A percentile compares a stretch with the other conserved stretches of the same genome.
These are phyloP conservation scores for Spirogloea muscicola DNA, from an alignment of 139 green algal species.

Conservation along the genomic window DNA sequence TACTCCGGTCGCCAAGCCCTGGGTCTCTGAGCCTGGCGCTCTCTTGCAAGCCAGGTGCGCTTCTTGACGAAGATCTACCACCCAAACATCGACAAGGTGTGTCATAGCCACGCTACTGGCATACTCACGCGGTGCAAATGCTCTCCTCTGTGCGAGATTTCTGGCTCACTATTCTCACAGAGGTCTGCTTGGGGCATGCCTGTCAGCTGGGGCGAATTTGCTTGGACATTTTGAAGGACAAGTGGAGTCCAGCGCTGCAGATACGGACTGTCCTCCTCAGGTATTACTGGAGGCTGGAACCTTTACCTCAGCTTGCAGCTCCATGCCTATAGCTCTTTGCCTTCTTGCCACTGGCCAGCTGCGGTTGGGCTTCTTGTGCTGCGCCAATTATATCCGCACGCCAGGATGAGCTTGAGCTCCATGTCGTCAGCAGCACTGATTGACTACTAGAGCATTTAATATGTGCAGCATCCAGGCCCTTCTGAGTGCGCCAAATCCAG, in stretches of 20 bases:
- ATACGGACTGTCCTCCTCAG: slow-evolving; percentile 93
- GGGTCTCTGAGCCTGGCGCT: no score
- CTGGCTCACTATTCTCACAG: no score
- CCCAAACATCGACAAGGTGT: slow-evolving; percentile 94
- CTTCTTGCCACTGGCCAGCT: background rate
- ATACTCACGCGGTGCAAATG: no score
- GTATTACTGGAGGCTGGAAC: no score
- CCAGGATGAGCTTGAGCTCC: background rate
- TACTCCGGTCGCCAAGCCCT: no score
- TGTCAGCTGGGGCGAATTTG: slow-evolving; percentile 95
- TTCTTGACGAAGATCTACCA: slow-evolving; percentile 99
- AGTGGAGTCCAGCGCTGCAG: slow-evolving; percentile 97
- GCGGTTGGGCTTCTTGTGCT: background rate
- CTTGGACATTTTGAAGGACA: slow-evolving; percentile 99
- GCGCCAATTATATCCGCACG: no score
- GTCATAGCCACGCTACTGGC: no score
- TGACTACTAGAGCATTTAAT: background rate
- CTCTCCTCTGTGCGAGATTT: no score
- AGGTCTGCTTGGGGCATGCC: no score
- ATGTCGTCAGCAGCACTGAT: background rate
- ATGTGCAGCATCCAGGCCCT: slow-evolving; percentile 85
- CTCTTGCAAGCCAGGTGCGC: slow-evolving; percentile 64
- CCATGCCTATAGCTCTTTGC: background rate
- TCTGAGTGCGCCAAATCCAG: slow-evolving; percentile 93
- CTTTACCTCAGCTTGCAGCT: background rate